Evolutionary conservation across 208 protist species (phyloP), one percentile per base, ranked within the genome.

Genomic region (Trypanosoma conorhini): DNA sequence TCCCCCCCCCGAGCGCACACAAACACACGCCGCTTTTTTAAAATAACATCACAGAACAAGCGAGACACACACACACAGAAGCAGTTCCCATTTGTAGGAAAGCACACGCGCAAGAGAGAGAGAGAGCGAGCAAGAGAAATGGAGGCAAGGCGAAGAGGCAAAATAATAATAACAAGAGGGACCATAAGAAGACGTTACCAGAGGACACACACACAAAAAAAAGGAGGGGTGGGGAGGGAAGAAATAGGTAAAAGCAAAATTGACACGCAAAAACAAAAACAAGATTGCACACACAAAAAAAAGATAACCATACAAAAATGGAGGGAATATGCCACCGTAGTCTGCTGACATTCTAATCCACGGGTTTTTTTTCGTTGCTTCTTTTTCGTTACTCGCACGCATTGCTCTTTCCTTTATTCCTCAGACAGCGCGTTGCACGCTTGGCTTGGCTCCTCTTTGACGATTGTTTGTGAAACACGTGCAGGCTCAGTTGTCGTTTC

Each of bases 131-230:
- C 33, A 38, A 38, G 4, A 7, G 2, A 38, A 38, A 38, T 7
- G 7, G 4, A 38, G 38, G 38, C 7, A 12, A 24, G 22, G 19
- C 7, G 17, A 17, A 42, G 0, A 33, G 31, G 26, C 33, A 74
- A 33, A 30, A 69, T 40, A 30, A n/a, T 50, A 30, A 69, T 40
- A 30, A n/a, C 31, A 48, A 24, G 3, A 56, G 33, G 54, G 42
- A 76, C 10, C 70, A 52, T 40, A 21, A 70, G 58, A 22, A 51
- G 15, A 51, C 3, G 15, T 51, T n/a, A 54, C 4, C 35, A 65
- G 42, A 17, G 26, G 24, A 24, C 0, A 62, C 54, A 66, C 15
- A 66, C 56, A 64, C 46, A 54, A 54, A 73, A 33, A n/a, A 40
- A 74, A 54, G 35, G n/a, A n/a, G n/a, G n/a, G n/a, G n/a, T n/a